Evolutionary conservation across 805 yeast genomes (phyloP), one percentile per base, ranked within the genome.

Genomic region (Metschnikowia kunwiensis): DNA sequence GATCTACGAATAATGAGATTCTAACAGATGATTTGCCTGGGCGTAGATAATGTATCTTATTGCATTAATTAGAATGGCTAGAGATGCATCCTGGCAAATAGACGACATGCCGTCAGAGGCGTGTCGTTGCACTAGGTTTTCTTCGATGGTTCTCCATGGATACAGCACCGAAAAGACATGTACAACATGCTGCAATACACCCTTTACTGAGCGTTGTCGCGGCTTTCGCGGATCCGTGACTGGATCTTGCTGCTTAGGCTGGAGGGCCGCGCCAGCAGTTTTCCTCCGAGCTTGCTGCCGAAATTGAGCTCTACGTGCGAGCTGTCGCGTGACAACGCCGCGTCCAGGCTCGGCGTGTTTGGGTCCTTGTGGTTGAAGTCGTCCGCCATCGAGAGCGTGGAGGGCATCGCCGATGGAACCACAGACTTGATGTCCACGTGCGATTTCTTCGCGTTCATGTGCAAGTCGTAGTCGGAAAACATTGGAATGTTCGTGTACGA

Each of bases 401-500:
- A 65, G 20, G 49, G 43, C 34, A 43, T 31, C 16, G 41, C 38
- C 6, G 52, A 46, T 1, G 47, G 39, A 2, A 37, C 34, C 11
- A 39, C 41, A 2, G 44, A 38, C 25, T 38, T 38, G 27, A 46
- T 30, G 29, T 48, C 52, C 3, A 48, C 40, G 14, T 44, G 38
- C 4, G 50, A 39, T 27, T 42, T 44, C 19, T 42, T 45, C 12
- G 47, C 51, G 30, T 57, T 56, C 46, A 43, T 50, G 44, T 66
- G 70, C 41, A 68, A 55, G 14, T 51, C 58, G 38, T 74, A 77
- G 42, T 75, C 78, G 13, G 75, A 68, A 39, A 81, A 72, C 57
- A 81, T 70, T 2, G 88, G 86, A 27, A 81, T 71, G 53, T 81
- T 78, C 2, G 85, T 71, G 35, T 77, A 65, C 7, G 82, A 78